Conservation (phyloP, 805 yeast genomes). For the Saccharomycopsis sp. region DNA sequence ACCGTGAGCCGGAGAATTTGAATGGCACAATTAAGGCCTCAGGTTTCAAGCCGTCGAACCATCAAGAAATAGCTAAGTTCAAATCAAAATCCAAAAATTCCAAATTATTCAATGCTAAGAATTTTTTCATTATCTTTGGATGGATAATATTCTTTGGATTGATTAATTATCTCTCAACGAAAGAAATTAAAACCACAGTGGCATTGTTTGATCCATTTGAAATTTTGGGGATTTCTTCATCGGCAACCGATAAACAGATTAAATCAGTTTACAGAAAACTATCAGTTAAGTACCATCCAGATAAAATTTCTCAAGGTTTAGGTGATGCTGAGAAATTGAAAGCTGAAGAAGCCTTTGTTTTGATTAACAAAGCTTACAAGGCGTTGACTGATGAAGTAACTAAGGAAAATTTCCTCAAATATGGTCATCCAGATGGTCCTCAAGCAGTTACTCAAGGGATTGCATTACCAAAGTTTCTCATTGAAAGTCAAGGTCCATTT, state of each 20-base stretch:
- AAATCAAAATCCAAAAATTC: constrained; percentile 27
- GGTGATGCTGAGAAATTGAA: constrained; percentile 47
- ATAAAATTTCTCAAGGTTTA: constrained; percentile 63
- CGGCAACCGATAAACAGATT: constrained; percentile 69
- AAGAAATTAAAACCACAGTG: constrained; percentile 31
- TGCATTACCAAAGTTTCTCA: constrained; percentile 86
- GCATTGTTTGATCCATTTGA: constrained; percentile 82
- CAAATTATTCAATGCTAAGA: constrained; percentile 16
- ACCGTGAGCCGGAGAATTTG: constrained; percentile 25
- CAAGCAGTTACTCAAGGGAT: constrained; percentile 87
- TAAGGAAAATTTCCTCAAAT: constrained; percentile 72
- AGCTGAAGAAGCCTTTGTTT: constrained; percentile 71
- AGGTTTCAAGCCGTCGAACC: constrained; percentile 33
- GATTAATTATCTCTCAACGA: constrained; percentile 39
- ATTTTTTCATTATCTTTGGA: constrained; percentile 23
- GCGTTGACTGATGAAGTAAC: constrained; percentile 87
- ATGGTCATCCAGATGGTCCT: constrained; percentile 98
- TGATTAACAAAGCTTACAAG: constrained; percentile 86
- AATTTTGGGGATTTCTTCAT: constrained; percentile 62
- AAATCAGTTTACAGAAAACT: constrained; percentile 80
- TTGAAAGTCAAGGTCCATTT: constrained; percentile 73
- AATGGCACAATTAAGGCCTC: constrained; percentile 31
- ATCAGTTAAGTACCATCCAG: constrained; percentile 89
- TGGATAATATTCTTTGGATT: constrained; percentile 33
- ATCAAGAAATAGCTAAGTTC: constrained; percentile 28